Evolutionary conservation across 768 basidiomycete genomes (phyloP), one percentile per base, ranked within the genome.

Genomic region (Tulasnella sp.): DNA sequence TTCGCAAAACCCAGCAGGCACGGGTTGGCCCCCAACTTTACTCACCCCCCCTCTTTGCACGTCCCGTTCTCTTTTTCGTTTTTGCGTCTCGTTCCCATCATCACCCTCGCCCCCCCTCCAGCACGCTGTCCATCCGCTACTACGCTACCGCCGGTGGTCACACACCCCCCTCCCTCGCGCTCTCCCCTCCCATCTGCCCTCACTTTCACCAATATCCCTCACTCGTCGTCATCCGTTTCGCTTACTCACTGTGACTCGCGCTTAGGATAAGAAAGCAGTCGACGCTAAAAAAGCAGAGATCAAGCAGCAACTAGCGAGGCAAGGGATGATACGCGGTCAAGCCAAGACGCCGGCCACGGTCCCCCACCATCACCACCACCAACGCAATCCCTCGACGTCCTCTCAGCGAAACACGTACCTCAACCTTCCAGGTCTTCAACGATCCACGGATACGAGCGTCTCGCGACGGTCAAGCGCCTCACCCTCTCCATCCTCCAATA

Each of bases 291-390:
- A 73, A 46, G 79, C 72, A 58, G 44, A 81, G 81, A 81, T 81
- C 79, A 81, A 81, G 60, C 42, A 81, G 0, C 81, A 80, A n/a
- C 80, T 81, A n/a, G 72, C 54, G n/a, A 78, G 41, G 44, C 80
- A 81, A 80, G 80, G 80, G 54, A 81, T 75, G 69, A 78, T 81
- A n/a, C 79, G 81, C 41, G 81, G 81, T 0, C 80, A 81, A 42
- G 58, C 72, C 8, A 81, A 80, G 37, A 72, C 37, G 24, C 77
- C 37, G 20, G 72, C 72, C 48, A 44, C 72, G 22, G 37, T 12
- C 22, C 44, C 18, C 22, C 40, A 46, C 28, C 69, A 80, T 54
- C 78, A 60, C 4, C 75, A 75, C n/a, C 77, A 72, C 28, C 77
- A 64, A 34, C 54, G 50, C 77, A 78, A 69, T 24, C 46, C 74